A percentile compares a stretch with the other conserved stretches of the same genome.
phyloP scores from a whole-genome alignment of 176 grass and related monocot species.

The Rhynchospora breviuscula region DNA sequence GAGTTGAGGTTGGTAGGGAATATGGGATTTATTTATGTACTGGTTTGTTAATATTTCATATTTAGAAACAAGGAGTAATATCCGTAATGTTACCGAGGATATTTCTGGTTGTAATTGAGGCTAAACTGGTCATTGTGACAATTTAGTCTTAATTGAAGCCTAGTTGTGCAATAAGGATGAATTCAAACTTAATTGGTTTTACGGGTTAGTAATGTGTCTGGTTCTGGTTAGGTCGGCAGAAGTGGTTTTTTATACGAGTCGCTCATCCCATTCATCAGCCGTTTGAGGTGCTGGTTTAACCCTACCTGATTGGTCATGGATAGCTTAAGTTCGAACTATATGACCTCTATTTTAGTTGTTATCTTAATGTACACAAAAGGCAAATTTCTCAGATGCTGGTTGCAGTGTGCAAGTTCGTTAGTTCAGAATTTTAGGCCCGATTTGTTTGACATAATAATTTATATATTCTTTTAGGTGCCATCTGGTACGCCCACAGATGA shows the following conservation, averaged over 20 bases:
- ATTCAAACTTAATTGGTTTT: background rate
- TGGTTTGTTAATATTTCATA: background rate
- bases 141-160: background rate
- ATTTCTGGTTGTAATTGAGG: background rate
- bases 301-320: background rate
- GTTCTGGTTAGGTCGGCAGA: background rate
- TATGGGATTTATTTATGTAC: background rate
- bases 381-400: background rate
- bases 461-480: slow-evolving; percentile 66
- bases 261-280: background rate
- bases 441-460: slow-evolving; percentile 1
- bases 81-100: background rate
- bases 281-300: background rate
- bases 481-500: slow-evolving; percentile 58
- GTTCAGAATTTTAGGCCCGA: background rate
- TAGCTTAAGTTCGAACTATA: background rate
- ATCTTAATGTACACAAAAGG: background rate
- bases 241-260: background rate
- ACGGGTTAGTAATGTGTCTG: background rate
- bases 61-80: background rate
- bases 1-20: slow-evolving; percentile 61
- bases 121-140: background rate
- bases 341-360: background rate
- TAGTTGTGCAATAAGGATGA: background rate
- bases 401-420: background rate